Evolutionary conservation across 2,329 filamentous ascomycete species (phyloP), one percentile per base, ranked within the genome.

Genomic region (Dactylellina haptotyla): DNA sequence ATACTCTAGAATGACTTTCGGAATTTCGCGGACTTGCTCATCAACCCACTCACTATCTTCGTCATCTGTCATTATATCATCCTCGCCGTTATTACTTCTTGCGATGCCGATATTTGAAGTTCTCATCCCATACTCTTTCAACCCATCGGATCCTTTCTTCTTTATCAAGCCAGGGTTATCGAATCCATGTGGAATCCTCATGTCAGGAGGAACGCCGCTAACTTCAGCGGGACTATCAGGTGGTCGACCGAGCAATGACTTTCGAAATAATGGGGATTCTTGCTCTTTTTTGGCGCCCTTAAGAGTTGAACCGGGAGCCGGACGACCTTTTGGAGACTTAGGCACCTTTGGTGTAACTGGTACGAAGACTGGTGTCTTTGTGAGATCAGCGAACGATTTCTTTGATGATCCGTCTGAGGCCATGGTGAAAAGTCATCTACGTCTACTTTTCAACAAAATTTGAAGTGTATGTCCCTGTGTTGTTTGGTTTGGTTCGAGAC

Each of bases 181-280:
- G 16, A 73, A 39, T n/a, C 69, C 69, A 20, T 73, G 69, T 25
- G 69, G 69, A 50, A 73, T 73, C 20, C 41, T 48, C 61, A 66
- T 62, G n/a, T 28, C 54, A 8, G 32, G 28, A 9, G 67, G 54
- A 1, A 57, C n/a, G 1, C 61, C 69, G 4, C 46, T 39, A 32
- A 28, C 30, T 10, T 57, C 53, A 20, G 26, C 5, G 9, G 67
- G 67, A n/a, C 67, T 72, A 16, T 65, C 54, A 0, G 67, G 67
- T 28, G 45, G 39, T 37, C 30, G 39, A n/a, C 67, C 67, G 30
- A 58, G 54, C 41, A 72, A 46, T 4, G 67, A 72, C 20, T 48
- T 58, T 30, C 67, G 45, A 34, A 59, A 72, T 3, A 72, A 59
- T 14, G 67, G 59, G 14, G 58, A 64, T 16, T 72, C 67, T 32